Base-by-base conservation (phyloP, 805 yeast species). In the Isabelozyma pseudorhagii region DNA sequence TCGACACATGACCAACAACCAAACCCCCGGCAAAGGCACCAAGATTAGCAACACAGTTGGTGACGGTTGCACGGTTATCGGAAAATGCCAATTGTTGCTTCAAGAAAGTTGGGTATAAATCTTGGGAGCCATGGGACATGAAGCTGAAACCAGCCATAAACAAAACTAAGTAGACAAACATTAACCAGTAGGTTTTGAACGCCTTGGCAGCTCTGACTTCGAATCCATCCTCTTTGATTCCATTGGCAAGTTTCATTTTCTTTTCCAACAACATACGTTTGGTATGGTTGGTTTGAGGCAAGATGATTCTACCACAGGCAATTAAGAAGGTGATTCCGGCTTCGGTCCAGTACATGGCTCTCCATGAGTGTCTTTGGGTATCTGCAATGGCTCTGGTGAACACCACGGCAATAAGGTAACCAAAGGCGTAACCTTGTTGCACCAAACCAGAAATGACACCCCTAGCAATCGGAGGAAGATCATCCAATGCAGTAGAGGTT, bases 41-140 rank as follows among this genome's bases (percentile, higher is more conserved):
- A 14, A 85, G 52, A 56, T 84, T 86, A 7, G 85, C 82, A 11
- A 85, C 83, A 18, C 77, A 75, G 69, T 81, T 81, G 44, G 84
- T 81, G 15, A 83, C 84, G 0, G 90, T 84, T 31, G 77, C 65
- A 15, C 73, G 68, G 60, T 85, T 68, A 3, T 61, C 54, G 25
- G 76, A 60, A 53, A 76, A 75, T 9, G 62, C 70, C 29, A 80
- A 71, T 62, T 85, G 89, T 18, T 71, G 73, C 25, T 73, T 70
- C 45, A 86, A 68, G 68, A 83, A 71, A 1, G 89, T 83, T 38
- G 90, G 89, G 64, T 78, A 83, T 60, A 86, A 68, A 63, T 86
- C 93, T 67, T 86, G 91, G 5, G 89, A 81, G 1, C 89, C 89
- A 57, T 86, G 93, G 8, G 88, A 79, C 69, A 80, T 77, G 69